Evolutionary conservation across 2,329 filamentous ascomycete genomes (phyloP).

Genomic region (Westerdykella sp.): DNA sequence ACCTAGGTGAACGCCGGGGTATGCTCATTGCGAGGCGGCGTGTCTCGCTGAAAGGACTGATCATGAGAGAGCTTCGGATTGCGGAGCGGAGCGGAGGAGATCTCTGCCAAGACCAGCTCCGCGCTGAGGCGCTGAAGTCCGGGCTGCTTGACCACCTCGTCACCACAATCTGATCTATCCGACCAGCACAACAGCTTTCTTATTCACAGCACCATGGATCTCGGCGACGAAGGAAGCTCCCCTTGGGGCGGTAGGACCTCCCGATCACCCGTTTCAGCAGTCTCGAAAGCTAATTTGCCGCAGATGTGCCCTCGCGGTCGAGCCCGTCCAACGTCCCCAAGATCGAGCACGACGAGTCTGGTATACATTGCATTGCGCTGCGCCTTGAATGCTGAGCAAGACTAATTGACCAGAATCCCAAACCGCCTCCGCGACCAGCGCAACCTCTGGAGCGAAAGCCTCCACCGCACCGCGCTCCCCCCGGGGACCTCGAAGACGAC

Average conservation of each 20-base stretch:
- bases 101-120: conserved; percentile 4
- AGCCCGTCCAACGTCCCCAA: conserved; percentile 38
- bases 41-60: too few species aligned
- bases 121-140: conserved; percentile 2
- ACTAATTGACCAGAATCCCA: too few species aligned
- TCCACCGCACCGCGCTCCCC: conserved; percentile 44
- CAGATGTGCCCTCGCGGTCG: conserved; percentile 45
- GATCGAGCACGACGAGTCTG: conserved; percentile 28
- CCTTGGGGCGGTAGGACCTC: conserved; percentile 37
- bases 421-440: conserved; percentile 4
- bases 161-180: conserved; percentile 4
- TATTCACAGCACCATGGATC: conserved; percentile 32
- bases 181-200: conserved; percentile 7
- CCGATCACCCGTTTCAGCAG: background rate
- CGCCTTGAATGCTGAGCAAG: background rate
- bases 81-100: too few species aligned
- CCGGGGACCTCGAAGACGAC: conserved; percentile 49
- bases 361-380: conserved; percentile 8
- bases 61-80: too few species aligned
- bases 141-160: conserved; percentile 3
- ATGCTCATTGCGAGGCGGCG: too few species aligned
- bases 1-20: too few species aligned
- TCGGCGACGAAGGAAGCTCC: conserved; percentile 39
- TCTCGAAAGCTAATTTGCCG: conserved; percentile 10
- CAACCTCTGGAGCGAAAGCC: conserved; percentile 28